Evolutionary conservation across 2,329 filamentous ascomycete species (phyloP), one percentile per base, ranked within the genome.

Genomic region (Paecilomyces sp.): DNA sequence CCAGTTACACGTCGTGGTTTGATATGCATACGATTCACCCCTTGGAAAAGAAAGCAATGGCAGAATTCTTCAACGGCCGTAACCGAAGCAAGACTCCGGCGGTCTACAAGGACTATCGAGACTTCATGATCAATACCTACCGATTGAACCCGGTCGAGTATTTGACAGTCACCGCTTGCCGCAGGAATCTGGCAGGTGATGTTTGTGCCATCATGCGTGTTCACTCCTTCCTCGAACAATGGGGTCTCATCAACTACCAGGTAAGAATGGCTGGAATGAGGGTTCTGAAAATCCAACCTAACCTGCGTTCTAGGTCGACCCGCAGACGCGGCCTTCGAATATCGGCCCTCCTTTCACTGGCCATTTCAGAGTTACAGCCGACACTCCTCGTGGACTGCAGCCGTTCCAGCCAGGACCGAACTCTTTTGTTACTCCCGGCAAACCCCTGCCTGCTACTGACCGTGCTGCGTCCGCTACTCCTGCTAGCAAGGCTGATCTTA

Each of bases 91-190:
- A 99, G 80, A 99, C 94, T 0, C 89, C 92, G 0, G 88, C 92
- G 55, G 91, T 97, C 24, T 99, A 99, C 81, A 97, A 97, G 77
- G 94, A 99, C 73, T 99, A 99, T 77, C 88, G 94, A 67, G 94
- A 99, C 72, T 99, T 99, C 73, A 99, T 99, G 94, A 92, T 99
- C 79, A 99, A 99, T 79, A 97, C 94, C 13, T 99, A 99, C 77
- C 88, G 94, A 41, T 80, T 99, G 59, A 99, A 97, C 72, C 94
- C 94, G 4, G 85, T 92, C 58, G 94, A 99, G 75, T 99, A 99
- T 71, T 83, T 99, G 58, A 99, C 94, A 4, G 93, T 99, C 58
- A 99, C 94, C 11, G 94, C 94, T 56, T 99, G 94, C 74, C 85
- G 94, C 64, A 86, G 94, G 66, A 99, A 99, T 74, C 78, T 99